These are phyloP conservation scores for Priceomyces haplophilus DNA, from an alignment of 805 yeast species.

Conservation along the genomic window DNA sequence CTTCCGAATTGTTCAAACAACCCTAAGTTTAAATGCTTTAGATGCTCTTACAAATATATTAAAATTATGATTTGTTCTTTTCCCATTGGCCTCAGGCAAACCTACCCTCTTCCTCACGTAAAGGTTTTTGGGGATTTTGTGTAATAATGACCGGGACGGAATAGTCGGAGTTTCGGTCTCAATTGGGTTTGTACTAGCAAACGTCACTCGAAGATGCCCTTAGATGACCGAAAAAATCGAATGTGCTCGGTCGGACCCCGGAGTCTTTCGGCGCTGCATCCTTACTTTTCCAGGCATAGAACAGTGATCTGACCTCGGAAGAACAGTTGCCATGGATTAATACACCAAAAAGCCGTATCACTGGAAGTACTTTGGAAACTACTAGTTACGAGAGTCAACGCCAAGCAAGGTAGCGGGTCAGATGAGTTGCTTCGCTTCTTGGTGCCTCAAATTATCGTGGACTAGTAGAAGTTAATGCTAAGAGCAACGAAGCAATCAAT, in stretches of 20 bases:
- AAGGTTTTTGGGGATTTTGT: conserved; percentile 1
- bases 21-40: background rate
- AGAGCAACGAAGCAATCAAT: too few relatives aligned
- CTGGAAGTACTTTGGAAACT: too few relatives aligned
- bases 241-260: conserved; percentile 6
- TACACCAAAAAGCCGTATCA: too few relatives aligned
- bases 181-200: background rate
- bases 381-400: too few relatives aligned
- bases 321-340: too few relatives aligned
- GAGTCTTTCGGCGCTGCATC: conserved; percentile 4
- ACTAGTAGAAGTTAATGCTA: too few relatives aligned
- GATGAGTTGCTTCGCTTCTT: too few relatives aligned
- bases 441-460: too few relatives aligned
- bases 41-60: background rate
- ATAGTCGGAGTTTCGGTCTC: background rate
- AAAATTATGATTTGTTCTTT: conserved; percentile 5
- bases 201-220: background rate
- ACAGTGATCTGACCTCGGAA: too few relatives aligned
- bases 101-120: background rate
- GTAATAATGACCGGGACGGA: conserved; percentile 1
- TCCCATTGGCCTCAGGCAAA: conserved; percentile 4
- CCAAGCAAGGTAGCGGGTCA: too few relatives aligned
- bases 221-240: background rate
- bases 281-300: too few relatives aligned
- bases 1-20: background rate